Conservation (phyloP, 2,329 filamentous ascomycete genomes). For the Chrysoporthe austroafricana region DNA sequence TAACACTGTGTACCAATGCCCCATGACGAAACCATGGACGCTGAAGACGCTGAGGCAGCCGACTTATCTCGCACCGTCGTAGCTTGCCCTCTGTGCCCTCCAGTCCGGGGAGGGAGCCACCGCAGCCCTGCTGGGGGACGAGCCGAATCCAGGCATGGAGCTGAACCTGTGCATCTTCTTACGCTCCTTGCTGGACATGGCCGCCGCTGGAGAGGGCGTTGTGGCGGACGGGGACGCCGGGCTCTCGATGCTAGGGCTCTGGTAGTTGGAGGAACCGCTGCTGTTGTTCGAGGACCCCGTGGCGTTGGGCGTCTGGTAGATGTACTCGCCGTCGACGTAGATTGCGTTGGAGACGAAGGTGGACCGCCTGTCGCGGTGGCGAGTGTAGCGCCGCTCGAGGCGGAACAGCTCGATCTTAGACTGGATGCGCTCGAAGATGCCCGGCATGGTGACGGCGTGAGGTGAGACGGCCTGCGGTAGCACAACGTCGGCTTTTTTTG, state of each 20-base stretch:
- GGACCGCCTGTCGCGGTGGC: constrained; percentile 81
- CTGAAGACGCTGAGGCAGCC: not conserved
- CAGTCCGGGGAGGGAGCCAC: constrained; percentile 42
- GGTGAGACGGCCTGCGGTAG: not conserved
- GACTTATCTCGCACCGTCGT: constrained; percentile 23
- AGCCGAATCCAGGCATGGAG: constrained; percentile 60
- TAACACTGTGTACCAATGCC: not conserved
- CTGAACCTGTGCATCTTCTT: constrained; percentile 60
- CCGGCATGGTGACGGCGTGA: constrained; percentile 45
- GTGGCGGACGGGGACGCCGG: constrained; percentile 36
- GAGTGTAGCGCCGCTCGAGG: constrained; percentile 93
- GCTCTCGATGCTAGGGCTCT: constrained; percentile 41
- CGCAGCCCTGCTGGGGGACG: constrained; percentile 41
- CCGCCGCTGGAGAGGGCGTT: constrained; percentile 31
- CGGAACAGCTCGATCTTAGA: constrained; percentile 87
- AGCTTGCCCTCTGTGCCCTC: constrained; percentile 41
- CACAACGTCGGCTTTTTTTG: not conserved
- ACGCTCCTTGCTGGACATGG: constrained; percentile 41
- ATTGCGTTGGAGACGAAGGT: constrained; percentile 87
- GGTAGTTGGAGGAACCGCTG: constrained; percentile 39
- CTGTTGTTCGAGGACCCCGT: constrained; percentile 58
- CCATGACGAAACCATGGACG: not conserved
- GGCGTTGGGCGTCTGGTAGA: constrained; percentile 70
- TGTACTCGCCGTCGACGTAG: constrained; percentile 95
- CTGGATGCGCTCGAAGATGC: constrained; percentile 63